Evolutionary conservation across 352 stramenopile genomes (phyloP).

Genomic region (Pythium brachiatum): DNA sequence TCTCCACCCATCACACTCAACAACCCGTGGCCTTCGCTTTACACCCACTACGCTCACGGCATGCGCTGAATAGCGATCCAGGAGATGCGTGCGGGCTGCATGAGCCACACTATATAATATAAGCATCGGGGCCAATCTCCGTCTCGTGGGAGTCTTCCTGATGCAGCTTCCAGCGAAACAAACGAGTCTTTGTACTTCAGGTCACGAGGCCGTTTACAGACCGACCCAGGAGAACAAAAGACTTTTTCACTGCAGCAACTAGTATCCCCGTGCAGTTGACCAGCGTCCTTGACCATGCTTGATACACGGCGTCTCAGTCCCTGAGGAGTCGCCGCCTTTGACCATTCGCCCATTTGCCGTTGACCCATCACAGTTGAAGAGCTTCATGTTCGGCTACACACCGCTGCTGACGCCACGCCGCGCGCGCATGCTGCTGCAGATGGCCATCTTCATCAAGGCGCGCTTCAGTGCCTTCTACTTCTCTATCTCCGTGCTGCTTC

Average conservation of each 20-base stretch:
- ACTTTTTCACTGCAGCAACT: too few relatives aligned
- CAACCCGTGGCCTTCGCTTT: background rate
- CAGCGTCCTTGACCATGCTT: too few relatives aligned
- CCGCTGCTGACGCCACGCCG: slow-evolving; percentile 38
- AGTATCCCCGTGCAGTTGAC: too few relatives aligned
- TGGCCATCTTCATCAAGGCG: slow-evolving; percentile 54
- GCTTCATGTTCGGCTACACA: slow-evolving; percentile 24
- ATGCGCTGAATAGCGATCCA: background rate
- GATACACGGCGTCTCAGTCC: background rate
- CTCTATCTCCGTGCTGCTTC: slow-evolving; percentile 51
- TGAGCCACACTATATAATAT: background rate
- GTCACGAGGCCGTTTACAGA: too few relatives aligned
- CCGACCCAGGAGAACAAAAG: too few relatives aligned
- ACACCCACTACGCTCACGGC: background rate
- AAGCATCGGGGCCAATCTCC: background rate
- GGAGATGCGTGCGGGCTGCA: background rate
- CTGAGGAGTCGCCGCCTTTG: background rate
- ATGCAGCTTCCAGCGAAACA: too few relatives aligned
- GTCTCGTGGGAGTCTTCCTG: background rate
- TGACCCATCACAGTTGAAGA: slow-evolving; percentile 16
- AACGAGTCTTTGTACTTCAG: too few relatives aligned
- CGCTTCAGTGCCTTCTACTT: slow-evolving; percentile 57
- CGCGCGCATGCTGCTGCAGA: slow-evolving; percentile 47
- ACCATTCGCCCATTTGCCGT: background rate
- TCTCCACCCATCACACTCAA: background rate